Percentiles rank a stretch among this genome's conserved stretches.
Conservation (phyloP, 352 stramenopile species). For the Globisporangium apiculatum region DNA sequence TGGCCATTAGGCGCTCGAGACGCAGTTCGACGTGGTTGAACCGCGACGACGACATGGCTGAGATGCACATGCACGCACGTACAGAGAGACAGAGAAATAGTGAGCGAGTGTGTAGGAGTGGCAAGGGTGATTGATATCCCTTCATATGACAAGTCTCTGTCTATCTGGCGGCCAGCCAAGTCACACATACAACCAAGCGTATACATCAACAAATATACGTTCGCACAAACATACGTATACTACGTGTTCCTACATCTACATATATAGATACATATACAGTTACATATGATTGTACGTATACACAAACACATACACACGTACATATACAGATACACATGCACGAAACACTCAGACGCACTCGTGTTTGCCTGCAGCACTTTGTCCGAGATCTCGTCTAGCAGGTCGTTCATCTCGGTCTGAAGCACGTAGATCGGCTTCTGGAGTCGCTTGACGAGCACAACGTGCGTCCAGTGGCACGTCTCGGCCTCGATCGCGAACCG, state of each 20-base stretch:
- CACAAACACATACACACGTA: no score
- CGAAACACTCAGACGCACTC: no score
- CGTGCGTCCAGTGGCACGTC: slow-evolving; percentile 53
- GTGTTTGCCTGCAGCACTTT: no score
- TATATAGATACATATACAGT: neutral
- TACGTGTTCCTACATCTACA: neutral
- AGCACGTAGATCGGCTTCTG: no score
- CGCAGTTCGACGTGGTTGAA: slow-evolving; percentile 46
- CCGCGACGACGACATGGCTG: slow-evolving; percentile 30
- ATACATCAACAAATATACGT: neutral
- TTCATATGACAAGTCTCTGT: no score
- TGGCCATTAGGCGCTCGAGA: slow-evolving; percentile 43
- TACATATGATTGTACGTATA: no score
- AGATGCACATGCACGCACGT: neutral
- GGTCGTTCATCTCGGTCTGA: no score
- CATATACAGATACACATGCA: no score
- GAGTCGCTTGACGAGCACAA: slow-evolving; percentile 50
- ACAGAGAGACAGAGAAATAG: slow-evolving; percentile 19
- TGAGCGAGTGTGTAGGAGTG: slow-evolving; percentile 1
- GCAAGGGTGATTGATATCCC: no score
- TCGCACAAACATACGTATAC: neutral
- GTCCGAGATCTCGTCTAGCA: no score
- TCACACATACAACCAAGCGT: neutral
- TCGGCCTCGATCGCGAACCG: slow-evolving; percentile 68
- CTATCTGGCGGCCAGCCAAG: neutral